phyloP scores from a whole-genome alignment of 1,284 basidiomycete genomes.

The Wolfiporia cocos region DNA sequence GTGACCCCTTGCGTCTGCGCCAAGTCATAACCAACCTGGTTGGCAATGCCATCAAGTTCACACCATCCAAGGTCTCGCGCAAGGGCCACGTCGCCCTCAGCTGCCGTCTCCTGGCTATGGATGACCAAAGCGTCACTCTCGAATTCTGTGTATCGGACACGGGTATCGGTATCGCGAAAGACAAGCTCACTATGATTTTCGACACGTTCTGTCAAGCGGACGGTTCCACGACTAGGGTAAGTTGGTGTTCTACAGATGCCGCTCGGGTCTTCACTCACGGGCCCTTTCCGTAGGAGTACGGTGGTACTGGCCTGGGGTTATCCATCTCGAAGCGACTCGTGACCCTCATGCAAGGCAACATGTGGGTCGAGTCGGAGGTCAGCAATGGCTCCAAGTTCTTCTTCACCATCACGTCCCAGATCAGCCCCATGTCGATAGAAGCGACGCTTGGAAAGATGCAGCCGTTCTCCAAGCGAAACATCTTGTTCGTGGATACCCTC shows the following conservation, averaged over 20 bases:
- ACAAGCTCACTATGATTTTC: slow-evolving; percentile 98
- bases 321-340: slow-evolving; percentile 95
- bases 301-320: slow-evolving; percentile 95
- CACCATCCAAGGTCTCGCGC: slow-evolving; percentile 67
- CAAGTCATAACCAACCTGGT: slow-evolving; percentile 96
- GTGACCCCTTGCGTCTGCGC: slow-evolving; percentile 89
- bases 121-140: slow-evolving; percentile 78
- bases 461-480: slow-evolving; percentile 71
- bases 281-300: slow-evolving; percentile 77
- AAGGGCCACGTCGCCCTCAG: slow-evolving; percentile 92
- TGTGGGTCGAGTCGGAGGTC: slow-evolving; percentile 97
- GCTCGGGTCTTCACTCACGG: slow-evolving; percentile 4
- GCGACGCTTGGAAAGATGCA: slow-evolving; percentile 71
- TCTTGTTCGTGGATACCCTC: slow-evolving; percentile 90
- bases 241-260: slow-evolving; percentile 23
- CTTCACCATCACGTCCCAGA: slow-evolving; percentile 89
- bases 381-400: slow-evolving; percentile 94
- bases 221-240: slow-evolving; percentile 83
- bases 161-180: slow-evolving; percentile 98
- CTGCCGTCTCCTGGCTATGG: slow-evolving; percentile 71
- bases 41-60: slow-evolving; percentile 96
- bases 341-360: slow-evolving; percentile 95
- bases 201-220: slow-evolving; percentile 99
- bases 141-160: slow-evolving; percentile 98
- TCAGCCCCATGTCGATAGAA: slow-evolving; percentile 71